Conservation (phyloP, 441 rosid genomes). For the Hura crepitans region DNA sequence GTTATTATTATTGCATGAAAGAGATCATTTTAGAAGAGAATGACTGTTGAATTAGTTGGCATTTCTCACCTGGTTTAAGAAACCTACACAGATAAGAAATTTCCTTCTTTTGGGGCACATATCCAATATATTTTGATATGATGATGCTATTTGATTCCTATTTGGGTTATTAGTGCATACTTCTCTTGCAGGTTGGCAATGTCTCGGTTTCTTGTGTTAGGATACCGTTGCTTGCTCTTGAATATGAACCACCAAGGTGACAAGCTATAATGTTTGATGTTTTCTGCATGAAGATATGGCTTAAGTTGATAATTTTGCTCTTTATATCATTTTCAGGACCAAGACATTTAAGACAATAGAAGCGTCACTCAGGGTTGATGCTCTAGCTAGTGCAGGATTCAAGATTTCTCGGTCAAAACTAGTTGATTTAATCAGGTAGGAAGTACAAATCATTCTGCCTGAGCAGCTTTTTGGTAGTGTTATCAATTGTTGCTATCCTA, state of each 20-base stretch:
- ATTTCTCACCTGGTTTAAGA: background rate
- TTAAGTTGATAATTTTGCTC: constrained; percentile 8
- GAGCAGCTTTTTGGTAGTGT: background rate
- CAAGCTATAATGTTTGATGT: constrained; percentile 1
- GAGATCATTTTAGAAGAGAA: background rate
- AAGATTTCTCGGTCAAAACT: constrained; percentile 84
- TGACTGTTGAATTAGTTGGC: background rate
- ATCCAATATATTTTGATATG: background rate
- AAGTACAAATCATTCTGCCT: constrained; percentile 22
- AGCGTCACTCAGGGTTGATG: constrained; percentile 83
- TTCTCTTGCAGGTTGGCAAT: constrained; percentile 58
- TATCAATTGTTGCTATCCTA: background rate
- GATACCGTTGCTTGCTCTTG: constrained; percentile 79
- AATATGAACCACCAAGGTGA: constrained; percentile 85
- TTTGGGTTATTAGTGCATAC: background rate
- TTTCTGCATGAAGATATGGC: constrained; percentile 5
- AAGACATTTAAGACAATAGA: constrained; percentile 64
- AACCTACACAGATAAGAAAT: background rate
- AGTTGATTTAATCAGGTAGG: constrained; percentile 74
- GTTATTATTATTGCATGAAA: background rate
- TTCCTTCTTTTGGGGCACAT: background rate
- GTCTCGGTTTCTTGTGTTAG: constrained; percentile 67
- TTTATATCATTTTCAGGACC: constrained; percentile 45
- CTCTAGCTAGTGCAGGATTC: constrained; percentile 92
- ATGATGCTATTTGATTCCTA: background rate